These are phyloP conservation scores for Neofusicoccum kwambonambiense DNA, from an alignment of 2,329 filamentous ascomycete genomes.

Conservation along the genomic window DNA sequence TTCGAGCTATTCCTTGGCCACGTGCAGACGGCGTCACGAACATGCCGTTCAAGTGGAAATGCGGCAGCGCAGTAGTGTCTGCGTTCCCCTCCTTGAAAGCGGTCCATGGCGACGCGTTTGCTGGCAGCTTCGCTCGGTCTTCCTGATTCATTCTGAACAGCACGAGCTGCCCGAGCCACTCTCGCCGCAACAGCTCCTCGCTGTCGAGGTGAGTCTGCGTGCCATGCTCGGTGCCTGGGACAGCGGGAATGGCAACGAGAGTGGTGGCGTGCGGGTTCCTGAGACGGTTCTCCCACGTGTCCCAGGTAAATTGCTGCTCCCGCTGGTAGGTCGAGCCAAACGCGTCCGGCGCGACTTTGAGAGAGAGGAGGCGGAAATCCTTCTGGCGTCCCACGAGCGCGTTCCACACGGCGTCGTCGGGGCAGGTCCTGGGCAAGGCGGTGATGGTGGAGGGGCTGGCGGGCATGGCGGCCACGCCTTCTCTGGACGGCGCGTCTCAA, in stretches of 20 bases:
- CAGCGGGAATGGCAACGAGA: conserved; percentile 17
- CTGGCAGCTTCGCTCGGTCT: background rate
- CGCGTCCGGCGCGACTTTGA: conserved; percentile 20
- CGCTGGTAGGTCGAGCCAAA: conserved; percentile 24
- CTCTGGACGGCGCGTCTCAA: background rate
- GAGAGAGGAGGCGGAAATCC: conserved; percentile 22
- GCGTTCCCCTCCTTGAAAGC: background rate
- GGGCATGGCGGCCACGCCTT: background rate
- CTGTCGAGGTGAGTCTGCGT: background rate
- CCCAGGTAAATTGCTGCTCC: conserved; percentile 26
- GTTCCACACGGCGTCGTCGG: conserved; percentile 18
- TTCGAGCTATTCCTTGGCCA: conserved; percentile 28
- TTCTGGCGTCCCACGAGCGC: conserved; percentile 20
- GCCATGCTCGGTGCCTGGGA: background rate
- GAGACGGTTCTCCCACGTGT: conserved; percentile 23
- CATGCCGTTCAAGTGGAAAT: conserved; percentile 29
- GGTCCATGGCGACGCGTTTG: conserved; percentile 5
- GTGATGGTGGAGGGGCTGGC: background rate
- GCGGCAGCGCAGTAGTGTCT: background rate
- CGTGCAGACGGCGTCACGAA: conserved; percentile 30
- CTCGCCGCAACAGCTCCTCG: background rate
- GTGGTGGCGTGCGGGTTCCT: conserved; percentile 22
- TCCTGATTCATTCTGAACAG: conserved; percentile 17
- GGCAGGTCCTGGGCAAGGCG: conserved; percentile 19
- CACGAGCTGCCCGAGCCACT: conserved; percentile 23